phyloP scores from a whole-genome alignment of 2,329 filamentous ascomycete genomes.

The Pestalotiopsis sp. region DNA sequence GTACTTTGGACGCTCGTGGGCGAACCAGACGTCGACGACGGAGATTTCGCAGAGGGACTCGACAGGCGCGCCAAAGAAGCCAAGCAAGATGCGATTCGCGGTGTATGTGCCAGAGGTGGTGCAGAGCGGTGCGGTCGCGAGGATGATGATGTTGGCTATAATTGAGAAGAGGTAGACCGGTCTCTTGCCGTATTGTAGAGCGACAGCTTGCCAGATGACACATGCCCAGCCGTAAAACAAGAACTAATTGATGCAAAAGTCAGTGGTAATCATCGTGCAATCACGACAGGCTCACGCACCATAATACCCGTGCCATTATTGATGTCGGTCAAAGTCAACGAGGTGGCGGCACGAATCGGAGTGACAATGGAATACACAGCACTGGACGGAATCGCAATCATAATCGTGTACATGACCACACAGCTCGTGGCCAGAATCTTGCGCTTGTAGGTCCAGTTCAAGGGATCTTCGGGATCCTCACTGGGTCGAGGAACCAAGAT shows the following conservation, averaged over 20 bases:
- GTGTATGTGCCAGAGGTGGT: constrained; percentile 43
- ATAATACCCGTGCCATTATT: constrained; percentile 43
- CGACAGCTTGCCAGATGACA: constrained; percentile 50
- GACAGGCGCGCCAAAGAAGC: constrained; percentile 46
- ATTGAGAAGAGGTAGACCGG: constrained; percentile 40
- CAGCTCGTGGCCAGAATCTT: constrained; percentile 29
- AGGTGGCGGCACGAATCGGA: constrained; percentile 33
- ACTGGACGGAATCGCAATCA: constrained; percentile 24
- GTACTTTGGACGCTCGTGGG: constrained; percentile 45
- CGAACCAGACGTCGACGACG: constrained; percentile 42
- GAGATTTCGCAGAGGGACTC: constrained; percentile 48
- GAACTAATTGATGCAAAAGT: constrained; percentile 31
- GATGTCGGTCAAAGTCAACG: constrained; percentile 34
- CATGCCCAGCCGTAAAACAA: constrained; percentile 45
- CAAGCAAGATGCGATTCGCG: constrained; percentile 44
- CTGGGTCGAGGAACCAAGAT: constrained; percentile 53
- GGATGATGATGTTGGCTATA: constrained; percentile 31
- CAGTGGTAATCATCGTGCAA: constrained; percentile 23
- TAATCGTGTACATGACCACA: constrained; percentile 23
- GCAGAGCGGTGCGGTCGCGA: constrained; percentile 39
- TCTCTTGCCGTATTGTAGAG: constrained; percentile 46
- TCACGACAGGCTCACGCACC: constrained; percentile 12
- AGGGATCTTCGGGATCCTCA: constrained; percentile 51
- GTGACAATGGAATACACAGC: constrained; percentile 41
- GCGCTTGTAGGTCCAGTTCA: constrained; percentile 45